Evolutionary conservation across 1,139 yeast species (phyloP).

Genomic region (Debaryomyces nepalensis): DNA sequence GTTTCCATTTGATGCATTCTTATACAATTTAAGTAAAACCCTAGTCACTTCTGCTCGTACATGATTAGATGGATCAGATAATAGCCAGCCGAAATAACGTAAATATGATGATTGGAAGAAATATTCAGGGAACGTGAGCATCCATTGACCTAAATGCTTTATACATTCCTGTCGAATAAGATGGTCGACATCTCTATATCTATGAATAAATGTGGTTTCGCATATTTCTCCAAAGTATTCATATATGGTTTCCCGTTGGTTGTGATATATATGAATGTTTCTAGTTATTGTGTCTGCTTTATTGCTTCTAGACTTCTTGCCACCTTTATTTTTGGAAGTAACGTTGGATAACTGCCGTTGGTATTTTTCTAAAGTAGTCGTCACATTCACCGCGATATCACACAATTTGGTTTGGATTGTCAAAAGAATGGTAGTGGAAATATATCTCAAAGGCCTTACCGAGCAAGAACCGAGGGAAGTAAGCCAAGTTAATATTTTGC

Average conservation of each 20-base stretch:
- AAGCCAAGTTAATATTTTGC: conserved; percentile 73
- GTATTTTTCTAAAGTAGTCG: conserved; percentile 46
- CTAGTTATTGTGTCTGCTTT: conserved; percentile 47
- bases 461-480: conserved; percentile 71
- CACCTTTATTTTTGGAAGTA: conserved; percentile 13
- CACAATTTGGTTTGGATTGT: conserved; percentile 65
- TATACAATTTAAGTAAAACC: conserved; percentile 57
- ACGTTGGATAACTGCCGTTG: conserved; percentile 45
- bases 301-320: conserved; percentile 30
- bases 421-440: conserved; percentile 64
- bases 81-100: conserved; percentile 81
- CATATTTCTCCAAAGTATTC: conserved; percentile 68
- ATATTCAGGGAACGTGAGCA: conserved; percentile 67
- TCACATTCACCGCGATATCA: conserved; percentile 49
- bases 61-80: conserved; percentile 66
- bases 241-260: conserved; percentile 56
- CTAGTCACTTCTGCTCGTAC: conserved; percentile 72
- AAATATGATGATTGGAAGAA: conserved; percentile 73
- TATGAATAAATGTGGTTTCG: conserved; percentile 68
- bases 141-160: conserved; percentile 65
- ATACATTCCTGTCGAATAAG: conserved; percentile 73
- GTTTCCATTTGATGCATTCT: conserved; percentile 24
- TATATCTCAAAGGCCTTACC: conserved; percentile 72
- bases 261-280: conserved; percentile 52
- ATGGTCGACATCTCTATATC: conserved; percentile 83